phyloP scores from a whole-genome alignment of 2,329 filamentous ascomycete species.

The Fonsecaea nubica region DNA sequence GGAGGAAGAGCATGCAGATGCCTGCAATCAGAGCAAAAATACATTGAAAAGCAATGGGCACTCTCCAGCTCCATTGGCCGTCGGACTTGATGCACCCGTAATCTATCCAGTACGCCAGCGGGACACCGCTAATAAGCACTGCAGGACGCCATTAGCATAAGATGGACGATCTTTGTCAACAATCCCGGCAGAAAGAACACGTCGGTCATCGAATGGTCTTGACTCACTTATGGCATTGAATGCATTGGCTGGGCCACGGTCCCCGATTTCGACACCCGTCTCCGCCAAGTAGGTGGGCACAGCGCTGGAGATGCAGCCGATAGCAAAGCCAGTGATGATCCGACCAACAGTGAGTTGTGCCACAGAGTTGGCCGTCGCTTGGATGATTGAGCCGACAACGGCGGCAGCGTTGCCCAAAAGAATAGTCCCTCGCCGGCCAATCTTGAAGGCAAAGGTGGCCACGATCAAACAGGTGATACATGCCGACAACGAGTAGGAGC shows the following conservation, averaged over 20 bases:
- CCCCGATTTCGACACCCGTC: constrained; percentile 41
- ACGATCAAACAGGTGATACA: constrained; percentile 41
- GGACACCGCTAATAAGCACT: constrained; percentile 40
- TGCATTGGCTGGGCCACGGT: constrained; percentile 41
- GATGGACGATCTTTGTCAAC: not conserved
- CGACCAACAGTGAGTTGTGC: constrained; percentile 41
- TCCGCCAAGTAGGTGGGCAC: constrained; percentile 45
- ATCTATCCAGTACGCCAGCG: constrained; percentile 46
- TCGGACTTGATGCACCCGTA: constrained; percentile 44
- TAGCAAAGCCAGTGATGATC: constrained; percentile 42
- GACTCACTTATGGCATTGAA: constrained; percentile 42
- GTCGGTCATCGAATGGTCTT: not conserved
- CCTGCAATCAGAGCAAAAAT: constrained; percentile 39
- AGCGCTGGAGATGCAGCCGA: constrained; percentile 44
- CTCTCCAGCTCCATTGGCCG: constrained; percentile 43
- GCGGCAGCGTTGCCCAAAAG: constrained; percentile 41
- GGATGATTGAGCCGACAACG: constrained; percentile 44
- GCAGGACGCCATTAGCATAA: not conserved
- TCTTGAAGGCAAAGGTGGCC: constrained; percentile 38
- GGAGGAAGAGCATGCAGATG: constrained; percentile 37
- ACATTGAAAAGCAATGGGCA: constrained; percentile 45
- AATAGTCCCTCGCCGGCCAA: constrained; percentile 43
- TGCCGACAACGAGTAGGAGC: constrained; percentile 37
- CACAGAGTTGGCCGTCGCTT: constrained; percentile 40
- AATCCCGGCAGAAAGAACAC: not conserved